Evolutionary conservation across 257 asterid species (phyloP).

Genomic region (Galeopsis tetrahit): DNA sequence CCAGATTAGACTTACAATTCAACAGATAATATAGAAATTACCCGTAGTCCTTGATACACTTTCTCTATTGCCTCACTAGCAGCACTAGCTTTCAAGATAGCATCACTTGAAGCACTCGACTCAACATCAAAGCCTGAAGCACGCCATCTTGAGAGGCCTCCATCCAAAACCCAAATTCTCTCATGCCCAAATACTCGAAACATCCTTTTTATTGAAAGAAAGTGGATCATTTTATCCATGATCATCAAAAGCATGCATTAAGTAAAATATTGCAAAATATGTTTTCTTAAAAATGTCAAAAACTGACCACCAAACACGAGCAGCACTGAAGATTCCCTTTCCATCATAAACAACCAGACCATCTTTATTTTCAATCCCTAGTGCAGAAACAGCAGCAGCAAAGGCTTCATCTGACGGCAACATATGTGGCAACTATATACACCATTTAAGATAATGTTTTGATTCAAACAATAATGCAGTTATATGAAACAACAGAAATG

Average conservation of each 20-base stretch:
- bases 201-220: conserved; percentile 71
- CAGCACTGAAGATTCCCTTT: conserved; percentile 97
- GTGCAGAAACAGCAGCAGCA: conserved; percentile 98
- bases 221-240: conserved; percentile 17
- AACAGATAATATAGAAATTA: conserved; percentile 29
- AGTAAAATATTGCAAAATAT: conserved; percentile 10
- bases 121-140: conserved; percentile 79
- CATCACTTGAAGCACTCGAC: conserved; percentile 96
- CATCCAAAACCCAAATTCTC: conserved; percentile 90
- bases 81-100: conserved; percentile 96
- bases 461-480: conserved; percentile 7
- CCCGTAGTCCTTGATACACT: conserved; percentile 76
- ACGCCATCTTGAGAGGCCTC: conserved; percentile 97
- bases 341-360: conserved; percentile 95
- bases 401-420: conserved; percentile 96
- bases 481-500: conserved; percentile 6
- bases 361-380: conserved; percentile 91
- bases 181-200: conserved; percentile 96
- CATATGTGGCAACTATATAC: conserved; percentile 91
- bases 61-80: conserved; percentile 97
- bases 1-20: conserved; percentile 15
- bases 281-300: conserved; percentile 20
- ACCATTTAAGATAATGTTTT: neutral
- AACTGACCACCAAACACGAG: conserved; percentile 99
- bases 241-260: neutral